A percentile compares a stretch with the other conserved stretches of the same genome.
phyloP scores from a whole-genome alignment of 2,329 filamentous ascomycete genomes.

The Fusarium chuoi region DNA sequence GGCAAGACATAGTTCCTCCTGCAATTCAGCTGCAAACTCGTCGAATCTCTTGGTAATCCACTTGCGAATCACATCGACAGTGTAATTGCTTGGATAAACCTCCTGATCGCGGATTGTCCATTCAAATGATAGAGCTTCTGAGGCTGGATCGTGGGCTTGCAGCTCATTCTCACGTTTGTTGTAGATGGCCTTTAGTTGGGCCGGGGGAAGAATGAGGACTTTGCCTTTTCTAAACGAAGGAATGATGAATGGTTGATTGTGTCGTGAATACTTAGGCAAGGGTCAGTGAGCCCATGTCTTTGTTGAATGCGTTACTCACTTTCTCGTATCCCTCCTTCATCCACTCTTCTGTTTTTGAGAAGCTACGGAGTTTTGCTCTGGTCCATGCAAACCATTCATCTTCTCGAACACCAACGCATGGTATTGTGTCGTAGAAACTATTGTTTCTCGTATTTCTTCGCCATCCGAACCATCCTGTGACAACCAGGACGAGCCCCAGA shows the following conservation, averaged over 20 bases:
- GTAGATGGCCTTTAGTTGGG: background rate
- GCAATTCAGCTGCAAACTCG: background rate
- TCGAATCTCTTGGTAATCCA: background rate
- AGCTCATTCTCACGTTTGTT: background rate
- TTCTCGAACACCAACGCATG: background rate
- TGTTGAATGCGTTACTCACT: background rate
- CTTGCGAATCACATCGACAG: background rate
- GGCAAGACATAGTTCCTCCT: background rate
- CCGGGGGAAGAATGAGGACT: background rate
- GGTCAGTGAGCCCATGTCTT: background rate
- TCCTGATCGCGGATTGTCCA: background rate
- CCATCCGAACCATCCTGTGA: background rate
- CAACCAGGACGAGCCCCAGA: background rate
- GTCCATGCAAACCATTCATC: background rate
- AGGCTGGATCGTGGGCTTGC: background rate
- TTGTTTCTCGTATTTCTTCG: background rate
- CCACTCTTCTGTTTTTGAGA: conserved; percentile 3
- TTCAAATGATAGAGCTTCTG: background rate
- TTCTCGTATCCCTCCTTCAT: background rate
- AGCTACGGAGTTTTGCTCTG: background rate
- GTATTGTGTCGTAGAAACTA: background rate
- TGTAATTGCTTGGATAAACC: background rate
- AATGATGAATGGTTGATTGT: background rate
- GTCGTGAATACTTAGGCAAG: background rate
- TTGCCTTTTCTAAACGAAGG: background rate